Percentiles rank a stretch among this genome's conserved stretches.
phyloP scores from a whole-genome alignment of 2,329 filamentous ascomycete species.

The Clarireedia paspali region DNA sequence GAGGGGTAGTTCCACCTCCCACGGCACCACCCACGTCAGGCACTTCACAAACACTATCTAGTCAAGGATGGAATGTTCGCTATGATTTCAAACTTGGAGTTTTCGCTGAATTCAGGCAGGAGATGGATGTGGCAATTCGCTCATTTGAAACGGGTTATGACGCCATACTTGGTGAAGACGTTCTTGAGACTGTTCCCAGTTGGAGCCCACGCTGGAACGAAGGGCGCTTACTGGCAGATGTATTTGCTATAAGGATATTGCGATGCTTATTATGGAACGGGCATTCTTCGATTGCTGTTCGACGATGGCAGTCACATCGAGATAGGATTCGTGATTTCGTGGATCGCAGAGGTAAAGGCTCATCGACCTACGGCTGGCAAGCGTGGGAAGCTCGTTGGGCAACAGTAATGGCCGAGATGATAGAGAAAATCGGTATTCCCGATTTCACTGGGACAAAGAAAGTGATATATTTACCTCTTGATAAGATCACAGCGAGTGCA shows the following conservation, averaged over 20 bases:
- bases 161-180: conserved; percentile 69
- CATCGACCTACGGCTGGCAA: conserved; percentile 84
- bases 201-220: conserved; percentile 92
- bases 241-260: conserved; percentile 71
- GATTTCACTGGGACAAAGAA: conserved; percentile 39
- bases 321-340: conserved; percentile 68
- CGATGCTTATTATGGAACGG: conserved; percentile 76
- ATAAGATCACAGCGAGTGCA: conserved; percentile 46
- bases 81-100: conserved; percentile 92
- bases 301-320: conserved; percentile 73
- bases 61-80: conserved; percentile 83
- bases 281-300: conserved; percentile 70
- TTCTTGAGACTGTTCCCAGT: conserved; percentile 80
- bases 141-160: conserved; percentile 87
- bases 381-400: conserved; percentile 82
- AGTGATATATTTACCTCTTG: conserved; percentile 45
- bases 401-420: conserved; percentile 52
- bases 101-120: conserved; percentile 87
- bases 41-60: conserved; percentile 77
- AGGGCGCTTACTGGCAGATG: conserved; percentile 78
- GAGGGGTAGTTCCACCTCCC: conserved; percentile 69
- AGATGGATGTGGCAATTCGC: conserved; percentile 79
- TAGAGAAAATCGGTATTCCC: conserved; percentile 45
- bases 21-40: conserved; percentile 76
- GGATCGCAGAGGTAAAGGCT: conserved; percentile 76